Conservation (phyloP, 75 land plant genomes). For the Ceratopteris richardii region DNA sequence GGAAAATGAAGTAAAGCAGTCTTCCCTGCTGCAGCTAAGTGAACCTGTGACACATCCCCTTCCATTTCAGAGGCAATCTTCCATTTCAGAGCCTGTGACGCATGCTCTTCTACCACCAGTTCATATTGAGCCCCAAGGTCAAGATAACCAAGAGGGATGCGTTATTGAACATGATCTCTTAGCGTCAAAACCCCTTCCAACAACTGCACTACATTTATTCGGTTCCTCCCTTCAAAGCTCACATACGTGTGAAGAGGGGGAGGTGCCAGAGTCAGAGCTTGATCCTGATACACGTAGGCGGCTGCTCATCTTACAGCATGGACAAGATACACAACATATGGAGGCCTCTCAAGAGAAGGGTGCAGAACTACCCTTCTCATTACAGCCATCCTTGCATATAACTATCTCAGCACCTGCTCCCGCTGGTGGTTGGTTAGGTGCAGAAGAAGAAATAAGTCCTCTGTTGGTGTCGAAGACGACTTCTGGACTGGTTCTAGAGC, state of each 20-base stretch:
- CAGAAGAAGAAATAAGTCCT: constrained; percentile 43
- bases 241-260: constrained; percentile 39
- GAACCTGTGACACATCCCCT: constrained; percentile 4
- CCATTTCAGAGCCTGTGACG: too few species aligned
- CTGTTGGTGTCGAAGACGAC: constrained; percentile 26
- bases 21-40: background rate
- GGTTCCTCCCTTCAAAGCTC: constrained; percentile 21
- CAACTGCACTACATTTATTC: background rate
- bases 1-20: background rate
- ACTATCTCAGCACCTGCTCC: constrained; percentile 15
- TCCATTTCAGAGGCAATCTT: background rate
- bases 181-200: background rate
- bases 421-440: constrained; percentile 39
- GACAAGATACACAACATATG: constrained; percentile 24
- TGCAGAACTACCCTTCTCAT: constrained; percentile 7
- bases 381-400: constrained; percentile 11
- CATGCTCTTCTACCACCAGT: too few species aligned
- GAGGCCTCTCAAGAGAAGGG: constrained; percentile 3
- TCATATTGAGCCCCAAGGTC: constrained; percentile 3
- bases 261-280: constrained; percentile 42
- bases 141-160: constrained; percentile 8
- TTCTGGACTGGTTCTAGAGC: constrained; percentile 25
- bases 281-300: constrained; percentile 54
- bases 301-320: constrained; percentile 44
- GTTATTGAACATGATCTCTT: background rate